Evolutionary conservation across 257 asterid species (phyloP), one percentile per base, ranked within the genome.

Genomic region (Solanum sitiens): DNA sequence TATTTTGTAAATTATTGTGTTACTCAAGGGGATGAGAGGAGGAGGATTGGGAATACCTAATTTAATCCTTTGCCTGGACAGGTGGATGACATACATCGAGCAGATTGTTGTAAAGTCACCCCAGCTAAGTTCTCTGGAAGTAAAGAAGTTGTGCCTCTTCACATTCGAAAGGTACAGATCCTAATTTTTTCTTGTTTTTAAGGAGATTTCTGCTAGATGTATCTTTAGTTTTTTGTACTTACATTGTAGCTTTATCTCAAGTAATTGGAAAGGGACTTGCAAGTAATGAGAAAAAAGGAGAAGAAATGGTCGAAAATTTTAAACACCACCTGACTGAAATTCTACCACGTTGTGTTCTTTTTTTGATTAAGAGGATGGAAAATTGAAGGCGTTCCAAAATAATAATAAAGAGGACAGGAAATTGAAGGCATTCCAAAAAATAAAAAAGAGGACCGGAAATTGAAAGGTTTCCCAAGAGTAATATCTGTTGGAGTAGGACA

Each of bases 51-150:
- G 86, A 47, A 32, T 27, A 63, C 23, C 45, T 89, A 47, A 79
- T 87, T 67, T 56, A 40, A 71, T 45, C 27, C 67, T 72, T 87
- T 89, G 56, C 32, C 2, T 90, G 82, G 87, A 88, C 97, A 97
- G 99, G 98, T 93, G 86, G 90, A 88, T 88, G 94, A 93, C 87
- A 95, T 97, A 86, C 93, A 93, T 86, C 95, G 39, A 82, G 96
- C 99, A 67, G 95, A 97, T 93, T 92, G 97, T 68, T 97, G 99
- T 93, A 97, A 97, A 94, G 92, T 97, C 85, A 97, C 96, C 86
- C 99, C 99, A 59, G 98, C 98, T 86, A 97, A 97, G 92, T 97
- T 97, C 91, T 95, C 92, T 86, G 99, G 99, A 44, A 92, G 98
- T 37, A 95, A 95, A 93, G 99, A 97, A 94, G 92, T 95, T 82